Conservation (phyloP, 805 yeast genomes). For the Saturnispora dispora region DNA sequence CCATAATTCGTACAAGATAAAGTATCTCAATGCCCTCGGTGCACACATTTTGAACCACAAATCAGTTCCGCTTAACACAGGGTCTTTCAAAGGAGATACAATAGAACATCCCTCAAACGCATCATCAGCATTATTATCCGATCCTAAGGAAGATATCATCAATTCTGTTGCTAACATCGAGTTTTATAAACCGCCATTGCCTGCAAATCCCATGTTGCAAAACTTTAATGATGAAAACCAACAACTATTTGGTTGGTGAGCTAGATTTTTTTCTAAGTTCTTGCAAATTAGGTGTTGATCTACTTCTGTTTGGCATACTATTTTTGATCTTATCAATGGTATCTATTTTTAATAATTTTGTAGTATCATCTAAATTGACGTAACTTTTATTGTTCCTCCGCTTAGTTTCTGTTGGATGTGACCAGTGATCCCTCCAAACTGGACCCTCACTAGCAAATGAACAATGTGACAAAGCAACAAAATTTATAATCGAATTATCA, state of each 20-base stretch:
- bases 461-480: constrained; percentile 43
- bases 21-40: neutral
- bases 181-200: constrained; percentile 1
- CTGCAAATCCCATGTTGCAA: neutral
- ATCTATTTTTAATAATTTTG: constrained; percentile 3
- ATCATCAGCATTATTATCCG: neutral
- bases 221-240: neutral
- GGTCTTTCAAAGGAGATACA: no score
- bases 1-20: neutral
- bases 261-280: neutral
- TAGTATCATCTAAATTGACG: neutral
- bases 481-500: constrained; percentile 68
- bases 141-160: neutral
- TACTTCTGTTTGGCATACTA: constrained; percentile 3
- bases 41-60: neutral
- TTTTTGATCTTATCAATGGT: constrained; percentile 4
- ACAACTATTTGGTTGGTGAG: neutral
- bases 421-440: constrained; percentile 24
- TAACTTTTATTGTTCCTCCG: neutral
- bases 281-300: constrained; percentile 5
- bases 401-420: constrained; percentile 2
- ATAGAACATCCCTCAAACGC: neutral
- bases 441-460: constrained; percentile 32
- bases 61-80: neutral
- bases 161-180: neutral